Percentiles rank a stretch among this genome's conserved stretches.
Conservation (phyloP, 2,329 filamentous ascomycete genomes). For the Nothophoma quercina region DNA sequence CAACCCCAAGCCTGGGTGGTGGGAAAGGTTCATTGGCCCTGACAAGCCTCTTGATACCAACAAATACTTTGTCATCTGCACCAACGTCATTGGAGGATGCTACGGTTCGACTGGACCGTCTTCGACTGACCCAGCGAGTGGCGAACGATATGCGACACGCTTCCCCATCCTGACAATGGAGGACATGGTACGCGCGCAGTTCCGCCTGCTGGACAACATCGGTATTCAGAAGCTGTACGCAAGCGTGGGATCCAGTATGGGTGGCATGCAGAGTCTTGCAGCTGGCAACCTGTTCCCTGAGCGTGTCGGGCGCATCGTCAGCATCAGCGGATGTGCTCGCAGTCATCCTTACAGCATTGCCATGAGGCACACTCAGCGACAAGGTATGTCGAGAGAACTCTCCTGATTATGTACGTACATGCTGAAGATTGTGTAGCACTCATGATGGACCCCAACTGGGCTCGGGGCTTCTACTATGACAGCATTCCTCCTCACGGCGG, state of each 20-base stretch:
- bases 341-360: slow-evolving; percentile 98
- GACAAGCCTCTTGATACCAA: slow-evolving; percentile 85
- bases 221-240: slow-evolving; percentile 83
- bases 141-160: slow-evolving; percentile 86
- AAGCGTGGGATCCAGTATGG: slow-evolving; percentile 96
- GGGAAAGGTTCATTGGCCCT: slow-evolving; percentile 97
- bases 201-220: slow-evolving; percentile 81
- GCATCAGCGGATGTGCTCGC: slow-evolving; percentile 90
- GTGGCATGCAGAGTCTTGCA: slow-evolving; percentile 95
- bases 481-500: slow-evolving; percentile 88
- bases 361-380: slow-evolving; percentile 96
- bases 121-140: slow-evolving; percentile 86
- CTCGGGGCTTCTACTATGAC: slow-evolving; percentile 86
- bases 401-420: background rate
- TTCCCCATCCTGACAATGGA: slow-evolving; percentile 96
- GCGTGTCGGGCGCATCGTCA: slow-evolving; percentile 81
- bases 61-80: slow-evolving; percentile 93
- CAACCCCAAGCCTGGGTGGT: slow-evolving; percentile 94
- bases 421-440: slow-evolving; percentile 64
- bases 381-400: slow-evolving; percentile 56
- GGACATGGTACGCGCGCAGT: slow-evolving; percentile 97
- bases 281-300: slow-evolving; percentile 84
- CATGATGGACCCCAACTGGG: slow-evolving; percentile 99
- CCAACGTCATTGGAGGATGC: slow-evolving; percentile 94
- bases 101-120: slow-evolving; percentile 94